Percentiles rank a stretch among this genome's conserved stretches.
phyloP scores from a whole-genome alignment of 2,329 filamentous ascomycete genomes.

The Cercospora canescens region DNA sequence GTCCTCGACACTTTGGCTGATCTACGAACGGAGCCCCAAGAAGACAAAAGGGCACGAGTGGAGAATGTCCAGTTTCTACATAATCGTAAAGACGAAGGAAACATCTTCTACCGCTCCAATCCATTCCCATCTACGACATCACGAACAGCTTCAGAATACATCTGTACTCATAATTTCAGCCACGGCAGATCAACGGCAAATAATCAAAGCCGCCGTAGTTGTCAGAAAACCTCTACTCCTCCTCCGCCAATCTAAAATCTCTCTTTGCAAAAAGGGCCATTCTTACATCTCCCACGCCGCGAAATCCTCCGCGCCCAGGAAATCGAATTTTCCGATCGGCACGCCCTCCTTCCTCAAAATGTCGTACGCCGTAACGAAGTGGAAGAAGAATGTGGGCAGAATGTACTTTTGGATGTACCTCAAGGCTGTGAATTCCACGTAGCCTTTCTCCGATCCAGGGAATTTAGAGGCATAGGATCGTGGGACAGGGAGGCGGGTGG shows the following conservation, averaged over 20 bases:
- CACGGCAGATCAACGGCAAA: too few relatives aligned
- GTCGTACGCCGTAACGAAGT: constrained; percentile 59
- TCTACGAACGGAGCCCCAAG: too few relatives aligned
- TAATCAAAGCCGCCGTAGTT: too few relatives aligned
- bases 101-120: too few relatives aligned
- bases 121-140: too few relatives aligned
- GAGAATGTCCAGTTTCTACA: too few relatives aligned
- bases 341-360: constrained; percentile 64
- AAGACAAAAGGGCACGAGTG: too few relatives aligned
- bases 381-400: constrained; percentile 66
- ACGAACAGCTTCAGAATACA: too few relatives aligned
- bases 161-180: too few relatives aligned
- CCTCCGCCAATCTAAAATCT: neutral
- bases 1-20: too few relatives aligned
- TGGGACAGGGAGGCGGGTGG: neutral
- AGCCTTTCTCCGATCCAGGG: neutral
- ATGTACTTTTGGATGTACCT: constrained; percentile 52
- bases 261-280: too few relatives aligned
- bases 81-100: too few relatives aligned
- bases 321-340: constrained; percentile 62
- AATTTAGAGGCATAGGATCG: neutral
- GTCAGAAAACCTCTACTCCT: neutral
- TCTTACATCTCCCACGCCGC: neutral
- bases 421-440: constrained; percentile 41
- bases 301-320: constrained; percentile 39